phyloP scores from a whole-genome alignment of 78 protist genomes.

The Paulinella micropora region DNA sequence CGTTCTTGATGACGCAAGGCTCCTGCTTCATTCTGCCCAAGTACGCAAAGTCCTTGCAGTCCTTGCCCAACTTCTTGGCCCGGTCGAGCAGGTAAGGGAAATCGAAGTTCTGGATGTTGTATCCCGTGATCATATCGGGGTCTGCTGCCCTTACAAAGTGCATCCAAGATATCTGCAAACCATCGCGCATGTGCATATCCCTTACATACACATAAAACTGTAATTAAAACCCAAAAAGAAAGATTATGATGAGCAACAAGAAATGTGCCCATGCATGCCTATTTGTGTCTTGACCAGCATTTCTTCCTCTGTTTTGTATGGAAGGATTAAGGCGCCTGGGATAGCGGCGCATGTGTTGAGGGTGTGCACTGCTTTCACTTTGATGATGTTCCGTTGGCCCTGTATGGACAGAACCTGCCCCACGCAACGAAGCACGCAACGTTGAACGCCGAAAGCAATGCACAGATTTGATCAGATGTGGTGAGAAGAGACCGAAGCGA shows the following conservation, averaged over 20 bases:
- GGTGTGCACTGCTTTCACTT: too few species aligned
- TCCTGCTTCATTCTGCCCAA: slow-evolving; percentile 9
- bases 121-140: slow-evolving; percentile 93
- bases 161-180: too few species aligned
- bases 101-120: slow-evolving; percentile 93
- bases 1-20: slow-evolving; percentile 29
- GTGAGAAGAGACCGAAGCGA: too few species aligned
- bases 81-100: slow-evolving; percentile 86
- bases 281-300: slow-evolving; percentile 55
- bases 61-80: slow-evolving; percentile 46
- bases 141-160: slow-evolving; percentile 49
- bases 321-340: slow-evolving; percentile 59
- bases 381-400: too few species aligned
- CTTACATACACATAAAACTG: background rate
- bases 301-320: slow-evolving; percentile 53
- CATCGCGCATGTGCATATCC: background rate
- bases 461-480: background rate
- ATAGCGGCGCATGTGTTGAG: slow-evolving; percentile 74
- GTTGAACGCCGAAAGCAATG: too few species aligned
- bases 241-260: background rate
- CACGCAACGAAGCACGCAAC: too few species aligned
- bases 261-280: slow-evolving; percentile 28
- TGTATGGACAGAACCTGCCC: too few species aligned
- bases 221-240: background rate
- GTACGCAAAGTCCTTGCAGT: slow-evolving; percentile 30